Conservation (phyloP, 1,139 yeast genomes). For the Pichia inconspicua region DNA sequence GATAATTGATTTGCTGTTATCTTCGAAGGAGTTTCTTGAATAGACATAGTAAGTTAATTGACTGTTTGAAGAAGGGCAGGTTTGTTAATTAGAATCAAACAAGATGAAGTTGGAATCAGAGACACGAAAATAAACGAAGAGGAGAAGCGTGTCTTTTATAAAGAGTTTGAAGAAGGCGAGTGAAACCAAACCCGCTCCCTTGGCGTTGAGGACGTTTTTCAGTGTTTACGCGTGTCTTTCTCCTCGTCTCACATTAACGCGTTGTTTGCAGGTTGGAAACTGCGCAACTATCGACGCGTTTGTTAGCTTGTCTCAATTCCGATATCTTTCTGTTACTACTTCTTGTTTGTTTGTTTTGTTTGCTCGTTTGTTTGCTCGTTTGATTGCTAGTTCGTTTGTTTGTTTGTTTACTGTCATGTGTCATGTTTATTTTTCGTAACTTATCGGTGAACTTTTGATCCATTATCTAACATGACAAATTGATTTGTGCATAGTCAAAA, state of each 20-base stretch:
- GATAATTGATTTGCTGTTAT: constrained; percentile 35
- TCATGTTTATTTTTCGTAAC: not conserved
- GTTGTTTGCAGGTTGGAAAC: no score
- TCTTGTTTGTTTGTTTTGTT: not conserved
- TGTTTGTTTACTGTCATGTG: no score
- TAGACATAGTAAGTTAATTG: constrained; percentile 1
- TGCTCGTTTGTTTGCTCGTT: no score
- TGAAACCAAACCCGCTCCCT: not conserved
- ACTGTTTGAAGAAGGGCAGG: no score
- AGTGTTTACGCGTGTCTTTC: not conserved
- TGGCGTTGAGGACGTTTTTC: not conserved
- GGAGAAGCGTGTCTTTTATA: not conserved
- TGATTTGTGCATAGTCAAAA: no score
- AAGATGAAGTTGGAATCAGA: not conserved
- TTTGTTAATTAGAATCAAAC: not conserved
- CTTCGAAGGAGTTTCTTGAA: constrained; percentile 40
- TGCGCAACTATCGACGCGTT: not conserved
- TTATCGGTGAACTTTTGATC: not conserved
- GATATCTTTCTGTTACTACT: not conserved
- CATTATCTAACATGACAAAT: not conserved
- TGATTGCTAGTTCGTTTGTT: no score
- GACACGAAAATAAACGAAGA: not conserved
- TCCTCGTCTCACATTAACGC: not conserved
- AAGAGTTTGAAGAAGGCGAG: not conserved
- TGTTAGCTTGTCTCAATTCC: not conserved